These are phyloP conservation scores for Ramalina intermedia DNA, from an alignment of 495 filamentous ascomycete genomes.

Conservation along the genomic window DNA sequence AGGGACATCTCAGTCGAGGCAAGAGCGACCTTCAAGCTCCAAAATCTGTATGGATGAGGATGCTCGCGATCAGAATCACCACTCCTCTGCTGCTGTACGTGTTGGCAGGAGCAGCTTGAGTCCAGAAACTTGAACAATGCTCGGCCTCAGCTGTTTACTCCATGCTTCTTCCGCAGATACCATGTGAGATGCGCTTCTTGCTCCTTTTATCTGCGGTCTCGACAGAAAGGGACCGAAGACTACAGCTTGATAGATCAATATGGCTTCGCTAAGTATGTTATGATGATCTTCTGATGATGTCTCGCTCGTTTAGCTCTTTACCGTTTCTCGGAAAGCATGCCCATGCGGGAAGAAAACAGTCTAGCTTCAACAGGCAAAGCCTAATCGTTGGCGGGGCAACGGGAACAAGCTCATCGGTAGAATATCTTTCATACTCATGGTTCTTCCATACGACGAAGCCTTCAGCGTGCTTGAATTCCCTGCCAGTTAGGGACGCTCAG, in stretches of 20 bases:
- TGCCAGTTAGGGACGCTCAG: neutral
- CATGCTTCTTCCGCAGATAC: too few relatives aligned
- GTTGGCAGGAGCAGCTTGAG: too few relatives aligned
- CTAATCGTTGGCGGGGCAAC: neutral
- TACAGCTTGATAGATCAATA: neutral
- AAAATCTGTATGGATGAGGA: too few relatives aligned
- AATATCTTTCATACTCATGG: neutral
- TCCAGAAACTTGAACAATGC: too few relatives aligned
- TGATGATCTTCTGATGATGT: neutral
- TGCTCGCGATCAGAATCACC: too few relatives aligned
- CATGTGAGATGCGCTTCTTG: neutral
- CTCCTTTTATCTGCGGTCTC: neutral
- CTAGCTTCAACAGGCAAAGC: neutral
- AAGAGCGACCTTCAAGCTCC: too few relatives aligned
- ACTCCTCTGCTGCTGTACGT: too few relatives aligned
- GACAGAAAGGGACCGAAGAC: neutral
- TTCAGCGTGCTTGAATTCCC: too few relatives aligned
- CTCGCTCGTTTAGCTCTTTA: neutral
- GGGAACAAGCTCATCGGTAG: neutral
- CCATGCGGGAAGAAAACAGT: neutral
- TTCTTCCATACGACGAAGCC: neutral
- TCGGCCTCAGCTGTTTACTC: too few relatives aligned
- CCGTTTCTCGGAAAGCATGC: neutral
- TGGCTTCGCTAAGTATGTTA: neutral
- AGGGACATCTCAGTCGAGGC: slow-evolving; percentile 7